A percentile compares a stretch with the other conserved stretches of the same genome.
Conservation (phyloP, 345 rosid species). For the Hibiscus tridactylites region DNA sequence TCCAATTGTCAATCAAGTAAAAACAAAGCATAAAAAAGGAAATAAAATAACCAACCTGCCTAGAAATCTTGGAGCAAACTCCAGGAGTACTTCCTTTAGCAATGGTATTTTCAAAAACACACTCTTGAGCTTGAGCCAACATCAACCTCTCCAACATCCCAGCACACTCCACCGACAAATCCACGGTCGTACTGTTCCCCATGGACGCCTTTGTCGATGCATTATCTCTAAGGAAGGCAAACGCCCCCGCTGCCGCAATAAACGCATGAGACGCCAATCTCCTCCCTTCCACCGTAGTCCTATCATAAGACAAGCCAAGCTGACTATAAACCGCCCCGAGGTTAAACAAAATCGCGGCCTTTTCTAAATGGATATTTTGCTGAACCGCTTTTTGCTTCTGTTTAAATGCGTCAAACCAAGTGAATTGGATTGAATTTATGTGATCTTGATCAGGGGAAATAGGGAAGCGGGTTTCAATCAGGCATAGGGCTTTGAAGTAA, state of each 20-base stretch:
- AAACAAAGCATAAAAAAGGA: neutral
- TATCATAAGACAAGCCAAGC: slow-evolving; percentile 72
- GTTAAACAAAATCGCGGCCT: slow-evolving; percentile 83
- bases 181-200: slow-evolving; percentile 72
- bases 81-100: slow-evolving; percentile 97
- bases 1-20: neutral
- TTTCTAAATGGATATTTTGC: slow-evolving; percentile 88
- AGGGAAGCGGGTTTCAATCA: slow-evolving; percentile 90
- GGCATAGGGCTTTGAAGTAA: slow-evolving; percentile 70
- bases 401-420: slow-evolving; percentile 91
- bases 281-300: slow-evolving; percentile 77
- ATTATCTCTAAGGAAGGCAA: slow-evolving; percentile 65
- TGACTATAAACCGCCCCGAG: slow-evolving; percentile 82
- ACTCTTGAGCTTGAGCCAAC: slow-evolving; percentile 97
- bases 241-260: slow-evolving; percentile 79
- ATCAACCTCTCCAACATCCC: slow-evolving; percentile 93
- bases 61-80: slow-evolving; percentile 81
- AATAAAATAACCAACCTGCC: slow-evolving; percentile 54
- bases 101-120: slow-evolving; percentile 90
- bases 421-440: slow-evolving; percentile 66
- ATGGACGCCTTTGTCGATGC: slow-evolving; percentile 66
- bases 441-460: slow-evolving; percentile 81
- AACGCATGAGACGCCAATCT: slow-evolving; percentile 87
- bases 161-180: slow-evolving; percentile 75
- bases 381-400: slow-evolving; percentile 74